Evolutionary conservation across 2,329 filamentous ascomycete species (phyloP), one percentile per base, ranked within the genome.

Genomic region (Aspergillus calidoustus): DNA sequence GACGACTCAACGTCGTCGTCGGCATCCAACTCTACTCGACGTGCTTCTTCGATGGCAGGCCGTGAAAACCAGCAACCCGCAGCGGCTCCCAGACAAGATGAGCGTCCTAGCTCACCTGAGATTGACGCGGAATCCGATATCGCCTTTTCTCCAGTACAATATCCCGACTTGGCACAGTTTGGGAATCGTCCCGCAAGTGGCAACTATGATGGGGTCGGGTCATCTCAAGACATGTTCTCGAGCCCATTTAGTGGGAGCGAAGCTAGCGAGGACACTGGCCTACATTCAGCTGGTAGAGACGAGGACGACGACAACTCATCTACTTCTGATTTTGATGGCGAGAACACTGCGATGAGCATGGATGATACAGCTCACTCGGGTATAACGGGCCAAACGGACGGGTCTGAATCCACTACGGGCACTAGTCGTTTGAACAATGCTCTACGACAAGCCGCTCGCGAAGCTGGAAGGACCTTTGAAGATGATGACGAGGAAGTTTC

Each of bases 1-100:
- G 92, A 93, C 72, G 93, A 97, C 74, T 92, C 92, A 22, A 96
- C 93, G 1, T 91, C 89, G 15, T 89, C 87, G 11, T 89, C 88
- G 7, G 84, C 86, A 7, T 90, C 91, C 0, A 91, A 94, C 66
- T 88, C 89, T 11, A 92, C 91, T 13, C 83, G 92, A 68, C 86
- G 91, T 64, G 87, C 89, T 56, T 95, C 92, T 3, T 86, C 85
- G 15, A 74, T 85, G 31, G 81, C 83, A 23, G 71, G 70, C 28
- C 52, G 76, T 73, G 62, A 59, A 63, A 73, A 67, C 25, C 61
- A 71, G 41, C 61, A 52, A 66, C 74, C 59, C 59, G 69, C 65
- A 60, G 74, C 69, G 46, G 74, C 74, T 30, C 81, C 80, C 3
- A 83, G 85, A 63, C 74, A 80, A n/a, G 80, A 81, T 38, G 85